Evolutionary conservation across 2,329 filamentous ascomycete species (phyloP).

Genomic region (Hypomyces perniciosus): DNA sequence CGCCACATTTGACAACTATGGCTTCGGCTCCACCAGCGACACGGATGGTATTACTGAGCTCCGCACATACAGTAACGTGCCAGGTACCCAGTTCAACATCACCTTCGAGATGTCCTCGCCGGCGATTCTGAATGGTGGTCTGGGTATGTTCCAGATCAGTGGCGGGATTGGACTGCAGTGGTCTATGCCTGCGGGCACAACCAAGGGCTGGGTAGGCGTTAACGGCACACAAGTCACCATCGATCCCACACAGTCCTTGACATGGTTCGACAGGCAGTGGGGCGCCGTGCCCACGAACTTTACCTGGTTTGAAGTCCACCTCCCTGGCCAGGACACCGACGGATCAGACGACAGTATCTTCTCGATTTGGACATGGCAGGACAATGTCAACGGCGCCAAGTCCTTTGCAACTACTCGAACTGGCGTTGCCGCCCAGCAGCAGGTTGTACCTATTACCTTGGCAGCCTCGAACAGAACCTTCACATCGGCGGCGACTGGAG

Average conservation of each 20-base stretch:
- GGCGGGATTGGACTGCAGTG: conserved; percentile 1
- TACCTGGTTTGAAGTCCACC: conserved; percentile 4
- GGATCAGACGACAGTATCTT: not conserved
- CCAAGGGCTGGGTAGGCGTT: conserved; percentile 4
- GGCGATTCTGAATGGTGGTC: conserved; percentile 2
- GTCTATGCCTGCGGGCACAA: conserved; percentile 7
- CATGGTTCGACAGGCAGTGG: conserved; percentile 10
- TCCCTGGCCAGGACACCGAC: not conserved
- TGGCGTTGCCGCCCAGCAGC: too few species aligned
- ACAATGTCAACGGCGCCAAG: not conserved
- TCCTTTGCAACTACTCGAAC: conserved; percentile 1
- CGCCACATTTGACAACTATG: not conserved
- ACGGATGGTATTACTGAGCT: conserved; percentile 1
- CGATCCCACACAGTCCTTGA: conserved; percentile 1
- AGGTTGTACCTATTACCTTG: not conserved
- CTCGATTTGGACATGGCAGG: conserved; percentile 2
- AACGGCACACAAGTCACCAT: not conserved
- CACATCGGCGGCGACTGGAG: not conserved
- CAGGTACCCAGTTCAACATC: conserved; percentile 2
- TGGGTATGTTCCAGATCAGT: not conserved
- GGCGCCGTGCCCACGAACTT: not conserved
- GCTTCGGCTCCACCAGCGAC: not conserved
- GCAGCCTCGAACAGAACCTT: conserved; percentile 1
- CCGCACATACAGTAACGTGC: not conserved
- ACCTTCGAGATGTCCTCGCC: conserved; percentile 6